Conservation (phyloP, 2,329 filamentous ascomycete species). For the Colletotrichum liaoningense region DNA sequence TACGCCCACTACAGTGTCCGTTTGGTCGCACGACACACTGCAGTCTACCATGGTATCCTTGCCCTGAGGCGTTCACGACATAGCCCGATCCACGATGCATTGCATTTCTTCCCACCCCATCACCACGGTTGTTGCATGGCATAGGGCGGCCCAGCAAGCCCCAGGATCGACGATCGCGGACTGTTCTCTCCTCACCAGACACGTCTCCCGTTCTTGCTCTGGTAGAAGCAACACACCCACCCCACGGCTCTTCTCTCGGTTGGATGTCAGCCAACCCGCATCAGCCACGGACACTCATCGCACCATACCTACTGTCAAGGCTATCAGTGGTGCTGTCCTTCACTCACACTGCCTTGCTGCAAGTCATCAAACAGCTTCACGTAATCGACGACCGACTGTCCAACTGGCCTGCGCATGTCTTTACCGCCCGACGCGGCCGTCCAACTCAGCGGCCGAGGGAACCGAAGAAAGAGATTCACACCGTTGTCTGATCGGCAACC, state of each 20-base stretch:
- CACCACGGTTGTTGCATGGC: constrained; percentile 4
- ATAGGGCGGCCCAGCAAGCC: background rate
- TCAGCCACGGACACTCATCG: background rate
- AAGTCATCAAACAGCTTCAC: constrained; percentile 7
- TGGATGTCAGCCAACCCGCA: constrained; percentile 2
- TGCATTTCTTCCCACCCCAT: constrained; percentile 15
- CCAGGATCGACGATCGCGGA: constrained; percentile 13
- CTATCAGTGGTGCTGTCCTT: background rate
- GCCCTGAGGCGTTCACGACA: constrained; percentile 5
- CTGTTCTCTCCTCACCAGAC: background rate
- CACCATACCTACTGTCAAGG: background rate
- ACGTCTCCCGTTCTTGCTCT: background rate
- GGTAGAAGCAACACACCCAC: background rate
- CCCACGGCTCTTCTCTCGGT: background rate
- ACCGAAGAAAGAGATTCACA: background rate
- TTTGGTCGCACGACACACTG: constrained; percentile 9
- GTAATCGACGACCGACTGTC: background rate
- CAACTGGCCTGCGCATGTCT: background rate
- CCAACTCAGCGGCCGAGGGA: background rate
- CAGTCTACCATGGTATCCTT: background rate
- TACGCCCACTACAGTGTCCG: constrained; percentile 4
- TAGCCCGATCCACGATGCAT: constrained; percentile 31
- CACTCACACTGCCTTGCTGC: constrained; percentile 5
- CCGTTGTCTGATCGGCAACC: background rate
- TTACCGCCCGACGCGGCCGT: constrained; percentile 12